Conservation (phyloP, 2,329 filamentous ascomycete genomes). For the Cercospora sp. region DNA sequence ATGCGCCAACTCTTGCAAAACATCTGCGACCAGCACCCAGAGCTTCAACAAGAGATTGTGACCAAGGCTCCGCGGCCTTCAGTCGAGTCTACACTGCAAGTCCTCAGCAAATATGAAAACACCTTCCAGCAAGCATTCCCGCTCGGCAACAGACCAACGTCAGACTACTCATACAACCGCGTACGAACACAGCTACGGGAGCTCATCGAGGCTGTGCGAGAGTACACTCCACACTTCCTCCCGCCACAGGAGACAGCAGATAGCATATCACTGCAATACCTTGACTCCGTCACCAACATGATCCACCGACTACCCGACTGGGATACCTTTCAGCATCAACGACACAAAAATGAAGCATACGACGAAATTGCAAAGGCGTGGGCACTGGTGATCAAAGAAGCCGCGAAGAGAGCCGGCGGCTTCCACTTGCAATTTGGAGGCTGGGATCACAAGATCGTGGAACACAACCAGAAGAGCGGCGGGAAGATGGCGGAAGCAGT, state of each 20-base stretch:
- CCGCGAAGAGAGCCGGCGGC: slow-evolving; percentile 84
- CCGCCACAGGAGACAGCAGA: slow-evolving; percentile 85
- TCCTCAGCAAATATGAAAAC: slow-evolving; percentile 78
- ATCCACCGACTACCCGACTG: slow-evolving; percentile 88
- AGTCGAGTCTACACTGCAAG: slow-evolving; percentile 73
- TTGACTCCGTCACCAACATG: slow-evolving; percentile 86
- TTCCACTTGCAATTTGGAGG: slow-evolving; percentile 85
- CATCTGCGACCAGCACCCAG: slow-evolving; percentile 85
- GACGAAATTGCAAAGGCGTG: slow-evolving; percentile 94
- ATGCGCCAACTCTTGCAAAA: slow-evolving; percentile 83
- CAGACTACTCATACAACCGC: slow-evolving; percentile 93
- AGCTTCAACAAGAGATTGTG: slow-evolving; percentile 81
- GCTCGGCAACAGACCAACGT: slow-evolving; percentile 76
- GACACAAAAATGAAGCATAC: slow-evolving; percentile 93
- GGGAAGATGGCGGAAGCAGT: slow-evolving; percentile 80
- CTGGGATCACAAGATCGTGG: slow-evolving; percentile 85
- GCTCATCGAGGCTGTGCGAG: slow-evolving; percentile 83
- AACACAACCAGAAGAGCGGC: slow-evolving; percentile 83
- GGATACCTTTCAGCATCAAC: slow-evolving; percentile 82
- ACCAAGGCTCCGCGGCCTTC: slow-evolving; percentile 83
- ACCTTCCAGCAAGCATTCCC: slow-evolving; percentile 78
- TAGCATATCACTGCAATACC: slow-evolving; percentile 78
- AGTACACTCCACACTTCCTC: slow-evolving; percentile 94
- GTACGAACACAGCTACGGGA: slow-evolving; percentile 78
- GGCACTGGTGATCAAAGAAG: slow-evolving; percentile 87